A percentile compares a stretch with the other conserved stretches of the same genome.
phyloP scores from a whole-genome alignment of 345 rosid genomes.

The Erucastrum elatum region DNA sequence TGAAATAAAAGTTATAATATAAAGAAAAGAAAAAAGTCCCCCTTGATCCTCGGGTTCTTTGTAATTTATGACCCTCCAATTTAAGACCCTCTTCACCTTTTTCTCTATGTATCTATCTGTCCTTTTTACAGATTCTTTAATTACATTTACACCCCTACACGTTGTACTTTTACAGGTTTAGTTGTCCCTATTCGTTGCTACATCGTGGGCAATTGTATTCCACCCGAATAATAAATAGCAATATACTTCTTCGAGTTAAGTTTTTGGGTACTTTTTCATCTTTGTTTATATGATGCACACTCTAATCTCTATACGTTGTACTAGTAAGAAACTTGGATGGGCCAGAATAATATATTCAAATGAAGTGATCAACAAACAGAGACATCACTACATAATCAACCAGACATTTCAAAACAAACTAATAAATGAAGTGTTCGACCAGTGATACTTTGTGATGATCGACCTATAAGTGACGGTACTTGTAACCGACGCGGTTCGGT shows the following conservation, averaged over 20 bases:
- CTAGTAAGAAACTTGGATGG: not conserved
- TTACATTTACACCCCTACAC: slow-evolving; percentile 17
- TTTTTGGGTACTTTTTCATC: not conserved
- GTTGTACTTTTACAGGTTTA: slow-evolving; percentile 13
- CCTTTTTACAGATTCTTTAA: slow-evolving; percentile 12
- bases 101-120: slow-evolving; percentile 17
- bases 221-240: not conserved
- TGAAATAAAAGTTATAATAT: not conserved
- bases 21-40: slow-evolving; percentile 18
- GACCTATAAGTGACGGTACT: not conserved
- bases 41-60: slow-evolving; percentile 47
- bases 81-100: slow-evolving; percentile 25
- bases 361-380: not conserved
- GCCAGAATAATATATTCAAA: not conserved
- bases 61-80: slow-evolving; percentile 40
- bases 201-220: not conserved
- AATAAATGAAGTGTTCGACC: not conserved
- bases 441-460: not conserved
- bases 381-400: not conserved
- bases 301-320: not conserved
- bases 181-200: slow-evolving; percentile 22
- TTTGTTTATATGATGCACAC: not conserved
- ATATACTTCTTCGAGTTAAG: not conserved
- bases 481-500: not conserved
- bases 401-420: not conserved